Evolutionary conservation across 306 rosid species (phyloP).

Genomic region (Malus sylvestris): DNA sequence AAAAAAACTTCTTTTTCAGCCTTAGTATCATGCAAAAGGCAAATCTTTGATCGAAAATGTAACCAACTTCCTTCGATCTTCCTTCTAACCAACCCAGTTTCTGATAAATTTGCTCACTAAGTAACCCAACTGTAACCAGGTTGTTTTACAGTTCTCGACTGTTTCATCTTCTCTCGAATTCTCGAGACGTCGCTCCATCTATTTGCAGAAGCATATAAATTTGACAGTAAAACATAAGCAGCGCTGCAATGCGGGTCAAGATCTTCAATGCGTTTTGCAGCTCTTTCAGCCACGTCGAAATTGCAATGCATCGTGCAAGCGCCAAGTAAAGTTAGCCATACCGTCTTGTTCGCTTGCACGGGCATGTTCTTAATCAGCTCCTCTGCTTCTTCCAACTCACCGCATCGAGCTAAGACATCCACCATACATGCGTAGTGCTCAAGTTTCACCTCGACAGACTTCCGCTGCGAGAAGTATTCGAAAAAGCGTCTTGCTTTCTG

Average conservation of each 20-base stretch:
- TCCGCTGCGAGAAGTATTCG: conserved; percentile 31
- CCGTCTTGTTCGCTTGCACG: conserved; percentile 39
- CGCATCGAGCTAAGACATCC: conserved; percentile 72
- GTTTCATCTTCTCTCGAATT: conserved; percentile 59
- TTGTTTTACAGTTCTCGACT: conserved; percentile 50
- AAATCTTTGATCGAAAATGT: conserved; percentile 57
- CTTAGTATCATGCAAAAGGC: conserved; percentile 67
- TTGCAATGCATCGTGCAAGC: conserved; percentile 53
- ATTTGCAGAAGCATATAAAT: conserved; percentile 63
- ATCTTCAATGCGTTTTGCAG: conserved; percentile 42
- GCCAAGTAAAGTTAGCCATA: conserved; percentile 64
- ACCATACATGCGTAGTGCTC: conserved; percentile 79
- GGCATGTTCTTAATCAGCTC: conserved; percentile 51
- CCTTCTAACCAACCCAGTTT: conserved; percentile 57
- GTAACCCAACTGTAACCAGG: conserved; percentile 43
- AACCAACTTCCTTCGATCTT: conserved; percentile 59
- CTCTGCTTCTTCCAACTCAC: conserved; percentile 53
- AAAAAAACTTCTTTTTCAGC: conserved; percentile 11
- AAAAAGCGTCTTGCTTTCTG: conserved; percentile 65
- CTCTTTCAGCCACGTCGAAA: conserved; percentile 62
- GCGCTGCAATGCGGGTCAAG: conserved; percentile 55
- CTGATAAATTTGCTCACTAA: conserved; percentile 32
- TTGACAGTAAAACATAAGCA: conserved; percentile 58
- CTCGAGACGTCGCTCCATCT: conserved; percentile 64
- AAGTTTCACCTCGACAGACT: conserved; percentile 33